Base-by-base conservation (phyloP, 177 flowering plant species). In the Vitis hybrid region DNA sequence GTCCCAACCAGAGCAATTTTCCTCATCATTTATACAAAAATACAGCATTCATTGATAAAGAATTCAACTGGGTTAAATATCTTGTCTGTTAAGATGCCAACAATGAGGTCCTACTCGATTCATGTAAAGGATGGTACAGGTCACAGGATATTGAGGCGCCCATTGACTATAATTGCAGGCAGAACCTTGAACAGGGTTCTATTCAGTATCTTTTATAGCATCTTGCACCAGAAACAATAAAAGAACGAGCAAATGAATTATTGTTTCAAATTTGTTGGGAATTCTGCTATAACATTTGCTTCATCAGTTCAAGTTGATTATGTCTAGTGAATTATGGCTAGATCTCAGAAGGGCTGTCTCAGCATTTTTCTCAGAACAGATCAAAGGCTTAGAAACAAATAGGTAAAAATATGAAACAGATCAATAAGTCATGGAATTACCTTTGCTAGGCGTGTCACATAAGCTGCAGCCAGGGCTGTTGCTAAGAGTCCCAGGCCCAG, bases 381-480 rank as follows among this genome's bases (percentile, higher is more conserved):
- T 52, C 27, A 21, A 6, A 53, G 21, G 13, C 46, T 5, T 63
- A 50, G 11, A 7, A 3, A 57, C 2, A 1, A 41, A 48, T n/a
- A n/a, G n/a, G n/a, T n/a, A n/a, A n/a, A 1, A 41, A 48, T 8
- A 48, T 18, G 3, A 12, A 8, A 6, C 2, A n/a, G 64, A 17
- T 10, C 21, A 53, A 24, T 53, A 10, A 51, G 12, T 8, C 3
- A 7, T 21, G 17, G 41, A 7, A 20, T 64, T 83, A 91, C 98
- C 96, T 93, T 90, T 8, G 98, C 96, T 69, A 93, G 85, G 65
- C 72, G 80, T 13, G 94, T 86, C 9, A 92, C 96, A 77, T 93
- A 93, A 63, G 91, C 63, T 67, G 93, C 96, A 61, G 94, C 94
- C 24, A 93, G 11, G 2, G 88, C 98, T 18, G 98, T 93, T 20